Evolutionary conservation across 768 basidiomycete species (phyloP).

Genomic region (Lactifluus echinatus): DNA sequence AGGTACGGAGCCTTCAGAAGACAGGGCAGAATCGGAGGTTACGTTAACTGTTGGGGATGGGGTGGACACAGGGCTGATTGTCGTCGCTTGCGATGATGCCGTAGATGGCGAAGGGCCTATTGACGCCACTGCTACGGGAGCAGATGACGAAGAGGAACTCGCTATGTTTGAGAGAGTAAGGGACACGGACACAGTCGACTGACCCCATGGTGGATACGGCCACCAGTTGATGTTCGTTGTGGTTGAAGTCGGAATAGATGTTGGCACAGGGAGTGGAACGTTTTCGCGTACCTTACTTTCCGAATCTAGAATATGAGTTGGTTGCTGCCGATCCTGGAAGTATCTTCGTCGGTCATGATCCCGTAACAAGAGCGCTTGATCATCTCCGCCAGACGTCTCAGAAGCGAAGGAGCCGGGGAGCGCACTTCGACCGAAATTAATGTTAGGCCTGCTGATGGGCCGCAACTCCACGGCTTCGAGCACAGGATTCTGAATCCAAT

Average conservation of each 20-base stretch:
- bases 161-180: background rate
- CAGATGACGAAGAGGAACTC: background rate
- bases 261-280: background rate
- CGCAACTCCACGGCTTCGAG: background rate
- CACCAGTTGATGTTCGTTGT: slow-evolving; percentile 29
- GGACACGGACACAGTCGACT: slow-evolving; percentile 5
- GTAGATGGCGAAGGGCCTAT: background rate
- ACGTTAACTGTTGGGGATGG: slow-evolving; percentile 6
- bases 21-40: slow-evolving; percentile 23
- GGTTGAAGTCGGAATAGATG: background rate
- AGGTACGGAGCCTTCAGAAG: slow-evolving; percentile 19
- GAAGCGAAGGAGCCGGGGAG: background rate
- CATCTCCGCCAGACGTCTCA: background rate
- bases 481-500: background rate
- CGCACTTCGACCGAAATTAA: slow-evolving; percentile 1
- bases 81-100: background rate
- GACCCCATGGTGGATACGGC: slow-evolving; percentile 28
- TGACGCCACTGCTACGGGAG: background rate
- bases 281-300: background rate
- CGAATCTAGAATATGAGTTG: background rate
- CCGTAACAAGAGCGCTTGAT: background rate
- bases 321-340: background rate
- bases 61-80: background rate
- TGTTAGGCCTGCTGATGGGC: background rate
- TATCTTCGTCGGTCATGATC: background rate